Base-by-base conservation (phyloP, 1,139 yeast genomes). In the Yamadazyma triangularis region DNA sequence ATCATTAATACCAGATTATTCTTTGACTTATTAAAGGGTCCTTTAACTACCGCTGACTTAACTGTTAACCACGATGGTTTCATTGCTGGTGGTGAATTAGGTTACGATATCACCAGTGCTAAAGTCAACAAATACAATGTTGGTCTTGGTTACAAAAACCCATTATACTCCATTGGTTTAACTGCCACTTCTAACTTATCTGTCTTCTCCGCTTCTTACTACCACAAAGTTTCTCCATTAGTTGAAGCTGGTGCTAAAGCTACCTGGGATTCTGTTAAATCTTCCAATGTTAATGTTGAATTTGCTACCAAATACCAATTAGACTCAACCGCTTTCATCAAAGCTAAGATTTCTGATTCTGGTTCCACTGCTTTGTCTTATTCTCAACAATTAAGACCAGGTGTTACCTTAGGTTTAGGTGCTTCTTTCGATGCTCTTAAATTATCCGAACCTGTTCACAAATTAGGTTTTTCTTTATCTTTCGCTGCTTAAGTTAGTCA, bases 181-280 rank as follows among this genome's bases (percentile, higher is more conserved):
- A 79, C 93, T 51, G 88, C 95, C 53, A 77, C 93, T 60, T 79
- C 84, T 73, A 87, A 88, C 79, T 77, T 89, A 61, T 77, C 88
- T 39, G 81, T 89, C 48, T 87, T 83, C 77, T 74, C 96, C 37
- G 96, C 96, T 53, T 91, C 96, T 51, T 88, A 89, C 80, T 91
- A 79, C 88, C 97, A 91, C 83, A 84, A 76, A 67, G 95, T 91
- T 46, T 78, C 88, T 51, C 85, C 93, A 46, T 68, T 72, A 52
- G 88, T 91, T 51, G 96, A 91, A 77, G 95, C 89, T 52, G 97
- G 96, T 72, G 95, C 96, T 53, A 89, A 85, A 77, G 95, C 96
- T 56, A 81, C 93, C 48, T 86, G 93, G 81, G 96, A 88, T 72
- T 81, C 95, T 45, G 72, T 69, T 52, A 69, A 69, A 60, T 80